Evolutionary conservation across 1,284 basidiomycete species (phyloP).

Genomic region (Sporisorium exsertum): DNA sequence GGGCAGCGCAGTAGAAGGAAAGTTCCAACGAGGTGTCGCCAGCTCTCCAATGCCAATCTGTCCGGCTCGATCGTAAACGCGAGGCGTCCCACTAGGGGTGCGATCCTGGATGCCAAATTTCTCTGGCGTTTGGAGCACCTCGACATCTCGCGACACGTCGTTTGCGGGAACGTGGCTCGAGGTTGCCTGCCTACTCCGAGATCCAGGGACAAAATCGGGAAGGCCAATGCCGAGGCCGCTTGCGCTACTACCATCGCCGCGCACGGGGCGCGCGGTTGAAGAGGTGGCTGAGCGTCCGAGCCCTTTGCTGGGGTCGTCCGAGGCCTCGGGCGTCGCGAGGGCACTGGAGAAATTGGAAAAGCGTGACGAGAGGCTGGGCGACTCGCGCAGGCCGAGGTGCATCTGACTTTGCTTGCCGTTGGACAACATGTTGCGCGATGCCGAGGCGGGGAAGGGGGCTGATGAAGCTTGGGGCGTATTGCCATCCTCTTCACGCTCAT

Average conservation of each 20-base stretch:
- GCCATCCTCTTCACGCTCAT: conserved; percentile 24
- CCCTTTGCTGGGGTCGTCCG: conserved; percentile 32
- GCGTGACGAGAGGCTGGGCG: conserved; percentile 45
- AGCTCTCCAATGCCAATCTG: conserved; percentile 95
- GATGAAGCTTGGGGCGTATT: conserved; percentile 32
- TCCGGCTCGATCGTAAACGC: conserved; percentile 79
- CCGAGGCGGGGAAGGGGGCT: conserved; percentile 21
- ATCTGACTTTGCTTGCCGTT: conserved; percentile 27
- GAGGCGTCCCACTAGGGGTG: conserved; percentile 30
- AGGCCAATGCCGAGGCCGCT: conserved; percentile 54
- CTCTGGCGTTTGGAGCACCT: conserved; percentile 48
- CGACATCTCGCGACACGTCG: conserved; percentile 1
- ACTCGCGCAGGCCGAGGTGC: conserved; percentile 41
- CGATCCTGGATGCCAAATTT: conserved; percentile 30
- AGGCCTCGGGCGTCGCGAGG: conserved; percentile 40
- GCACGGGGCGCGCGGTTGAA: conserved; percentile 4
- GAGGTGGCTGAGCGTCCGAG: conserved; percentile 22
- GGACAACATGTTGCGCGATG: conserved; percentile 2
- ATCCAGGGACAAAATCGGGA: conserved; percentile 26
- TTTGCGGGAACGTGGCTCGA: not conserved
- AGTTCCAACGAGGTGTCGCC: conserved; percentile 91
- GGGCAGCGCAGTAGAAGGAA: conserved; percentile 33
- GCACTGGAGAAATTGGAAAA: conserved; percentile 59
- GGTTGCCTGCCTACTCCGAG: conserved; percentile 8
- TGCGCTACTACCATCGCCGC: conserved; percentile 8